Percentiles rank a stretch among this genome's conserved stretches.
These are phyloP conservation scores for Blumeria hordei DNA, from an alignment of 2,329 filamentous ascomycete species.

Conservation along the genomic window DNA sequence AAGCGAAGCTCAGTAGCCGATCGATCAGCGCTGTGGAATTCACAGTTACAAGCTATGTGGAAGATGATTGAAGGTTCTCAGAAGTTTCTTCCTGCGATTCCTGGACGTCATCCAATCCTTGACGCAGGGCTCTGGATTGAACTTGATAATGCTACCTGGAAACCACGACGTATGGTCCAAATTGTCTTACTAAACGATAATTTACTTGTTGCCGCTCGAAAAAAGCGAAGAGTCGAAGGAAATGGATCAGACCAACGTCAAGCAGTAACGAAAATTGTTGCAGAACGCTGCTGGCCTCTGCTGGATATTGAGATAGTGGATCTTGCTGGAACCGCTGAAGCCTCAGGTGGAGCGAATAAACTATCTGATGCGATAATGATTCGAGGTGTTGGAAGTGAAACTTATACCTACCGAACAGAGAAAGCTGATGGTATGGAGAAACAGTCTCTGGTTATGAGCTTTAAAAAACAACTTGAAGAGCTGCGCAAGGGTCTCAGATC, in stretches of 20 bases:
- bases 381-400: slow-evolving; percentile 62
- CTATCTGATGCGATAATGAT: slow-evolving; percentile 77
- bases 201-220: slow-evolving; percentile 68
- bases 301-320: slow-evolving; percentile 85
- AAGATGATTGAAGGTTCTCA: slow-evolving; percentile 96
- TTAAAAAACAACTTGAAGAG: slow-evolving; percentile 81
- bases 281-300: slow-evolving; percentile 82
- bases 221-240: slow-evolving; percentile 70
- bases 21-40: slow-evolving; percentile 40
- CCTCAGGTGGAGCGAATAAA: slow-evolving; percentile 31
- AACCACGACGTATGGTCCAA: slow-evolving; percentile 68
- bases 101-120: slow-evolving; percentile 80
- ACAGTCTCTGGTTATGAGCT: slow-evolving; percentile 57
- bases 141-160: slow-evolving; percentile 92
- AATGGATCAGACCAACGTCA: slow-evolving; percentile 22
- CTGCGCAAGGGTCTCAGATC: slow-evolving; percentile 64
- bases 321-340: slow-evolving; percentile 43
- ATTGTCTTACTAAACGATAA: slow-evolving; percentile 90
- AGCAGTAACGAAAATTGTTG: slow-evolving; percentile 52
- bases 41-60: slow-evolving; percentile 56
- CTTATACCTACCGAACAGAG: slow-evolving; percentile 83
- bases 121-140: slow-evolving; percentile 91
- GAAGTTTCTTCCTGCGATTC: slow-evolving; percentile 76
- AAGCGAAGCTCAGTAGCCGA: slow-evolving; percentile 76
- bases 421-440: slow-evolving; percentile 62